A percentile compares a stretch with the other conserved stretches of the same genome.
Conservation (phyloP, 495 filamentous ascomycete genomes). For the Pyrenula massariospora region DNA sequence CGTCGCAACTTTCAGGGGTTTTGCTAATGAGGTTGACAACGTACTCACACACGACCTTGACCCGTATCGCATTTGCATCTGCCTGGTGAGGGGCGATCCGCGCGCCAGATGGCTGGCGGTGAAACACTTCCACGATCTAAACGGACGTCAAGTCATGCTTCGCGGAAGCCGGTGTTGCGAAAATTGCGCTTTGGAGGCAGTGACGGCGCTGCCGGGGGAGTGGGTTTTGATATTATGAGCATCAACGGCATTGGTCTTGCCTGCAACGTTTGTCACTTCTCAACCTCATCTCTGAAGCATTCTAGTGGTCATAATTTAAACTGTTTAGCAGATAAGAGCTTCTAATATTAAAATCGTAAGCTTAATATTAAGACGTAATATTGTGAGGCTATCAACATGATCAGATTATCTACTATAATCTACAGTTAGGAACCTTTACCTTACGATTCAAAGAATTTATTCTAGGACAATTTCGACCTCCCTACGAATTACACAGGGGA, state of each 20-base stretch:
- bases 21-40: not conserved
- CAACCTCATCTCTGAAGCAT: no score
- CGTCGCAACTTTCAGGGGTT: not conserved
- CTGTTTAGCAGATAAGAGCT: no score
- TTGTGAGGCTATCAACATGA: no score
- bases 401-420: no score
- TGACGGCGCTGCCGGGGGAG: not conserved
- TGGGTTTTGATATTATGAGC: not conserved
- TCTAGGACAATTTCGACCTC: no score
- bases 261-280: no score
- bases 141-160: not conserved
- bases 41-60: not conserved
- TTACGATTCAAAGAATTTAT: no score
- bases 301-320: no score
- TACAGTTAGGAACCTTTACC: no score
- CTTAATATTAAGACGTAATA: no score
- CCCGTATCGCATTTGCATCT: not conserved
- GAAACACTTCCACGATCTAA: not conserved
- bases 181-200: not conserved
- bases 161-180: not conserved
- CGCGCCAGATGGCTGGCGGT: not conserved
- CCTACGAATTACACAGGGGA: no score
- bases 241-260: not conserved
- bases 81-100: not conserved
- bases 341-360: no score